phyloP scores from a whole-genome alignment of 129 eudicot species.

The Oenanthe sinensis region DNA sequence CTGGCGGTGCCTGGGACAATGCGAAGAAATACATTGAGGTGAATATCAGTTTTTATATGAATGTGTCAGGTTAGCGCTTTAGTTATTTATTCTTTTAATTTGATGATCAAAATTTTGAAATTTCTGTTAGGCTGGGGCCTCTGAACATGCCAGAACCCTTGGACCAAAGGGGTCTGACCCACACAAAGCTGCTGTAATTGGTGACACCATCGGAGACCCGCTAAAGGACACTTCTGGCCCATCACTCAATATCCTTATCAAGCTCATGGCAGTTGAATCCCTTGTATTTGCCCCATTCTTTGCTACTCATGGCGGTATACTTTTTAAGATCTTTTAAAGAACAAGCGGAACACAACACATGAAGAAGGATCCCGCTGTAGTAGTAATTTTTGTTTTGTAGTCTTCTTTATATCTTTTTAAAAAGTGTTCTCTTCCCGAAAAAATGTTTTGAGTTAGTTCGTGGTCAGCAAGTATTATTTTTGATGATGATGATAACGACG shows the following conservation, averaged over 20 bases:
- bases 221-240: conserved; percentile 92
- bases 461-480: conserved; percentile 22
- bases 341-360: neutral
- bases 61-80: neutral
- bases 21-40: conserved; percentile 96
- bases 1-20: conserved; percentile 95
- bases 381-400: conserved; percentile 12
- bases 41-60: conserved; percentile 1
- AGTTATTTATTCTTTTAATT: neutral
- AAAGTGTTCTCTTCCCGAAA: neutral
- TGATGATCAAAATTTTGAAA: neutral
- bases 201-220: conserved; percentile 91
- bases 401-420: neutral
- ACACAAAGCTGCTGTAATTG: conserved; percentile 91
- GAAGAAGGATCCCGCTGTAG: neutral
- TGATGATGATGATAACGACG: conserved; percentile 22
- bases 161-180: conserved; percentile 93
- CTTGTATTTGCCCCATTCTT: conserved; percentile 91
- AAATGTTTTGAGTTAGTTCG: conserved; percentile 7
- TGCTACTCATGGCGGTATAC: conserved; percentile 81
- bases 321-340: conserved; percentile 48
- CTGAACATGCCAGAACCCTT: conserved; percentile 73
- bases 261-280: conserved; percentile 92
- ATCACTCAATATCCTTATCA: conserved; percentile 82
- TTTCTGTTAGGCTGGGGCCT: conserved; percentile 67